Evolutionary conservation across 1,284 basidiomycete species (phyloP), one percentile per base, ranked within the genome.

Genomic region (Sporisorium iseilematis-ciliati): DNA sequence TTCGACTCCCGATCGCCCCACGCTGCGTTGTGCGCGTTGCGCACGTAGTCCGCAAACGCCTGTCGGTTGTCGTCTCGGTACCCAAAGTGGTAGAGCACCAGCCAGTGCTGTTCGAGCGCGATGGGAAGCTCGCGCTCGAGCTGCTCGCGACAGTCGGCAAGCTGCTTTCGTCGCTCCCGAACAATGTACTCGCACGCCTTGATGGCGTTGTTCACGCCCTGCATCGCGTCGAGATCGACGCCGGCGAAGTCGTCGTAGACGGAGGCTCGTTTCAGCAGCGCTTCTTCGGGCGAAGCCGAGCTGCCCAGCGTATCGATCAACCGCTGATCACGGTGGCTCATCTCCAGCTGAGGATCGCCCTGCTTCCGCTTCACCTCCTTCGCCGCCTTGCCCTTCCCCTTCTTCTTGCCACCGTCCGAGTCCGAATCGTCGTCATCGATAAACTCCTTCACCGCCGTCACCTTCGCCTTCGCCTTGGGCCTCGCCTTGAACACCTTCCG

Each of bases 121-220:
- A 91, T 91, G 14, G 67, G 76, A 77, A 96, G 88, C 43, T 91
- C 90, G 54, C 87, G 85, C 53, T 90, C 87, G 21, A 97, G 88
- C 62, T 96, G 93, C 3, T 87, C 86, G 79, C 91, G 91, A 85
- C 94, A 96, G 49, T 91, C 90, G 21, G 91, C 89, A 43, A 94
- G 88, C 82, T 97, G 94, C 62, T 88, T 88, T 57, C 89, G 89
- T 52, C 94, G 92, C 76, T 94, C 93, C 63, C 89, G 86, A 56
- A 95, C 91, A 77, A 97, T 96, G 79, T 93, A 90, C 78, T 96
- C 92, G 85, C 94, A 97, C 4, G 93, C 93, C 82, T 92, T 93
- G 89, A 92, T 92, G 1, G 93, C 91, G 25, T 75, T 75, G 67
- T 71, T 71, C 53, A 75, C 73, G 35, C 73, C 73, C 45, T 70